Conservation (phyloP, 345 rosid species). For the Populus pruinosa region DNA sequence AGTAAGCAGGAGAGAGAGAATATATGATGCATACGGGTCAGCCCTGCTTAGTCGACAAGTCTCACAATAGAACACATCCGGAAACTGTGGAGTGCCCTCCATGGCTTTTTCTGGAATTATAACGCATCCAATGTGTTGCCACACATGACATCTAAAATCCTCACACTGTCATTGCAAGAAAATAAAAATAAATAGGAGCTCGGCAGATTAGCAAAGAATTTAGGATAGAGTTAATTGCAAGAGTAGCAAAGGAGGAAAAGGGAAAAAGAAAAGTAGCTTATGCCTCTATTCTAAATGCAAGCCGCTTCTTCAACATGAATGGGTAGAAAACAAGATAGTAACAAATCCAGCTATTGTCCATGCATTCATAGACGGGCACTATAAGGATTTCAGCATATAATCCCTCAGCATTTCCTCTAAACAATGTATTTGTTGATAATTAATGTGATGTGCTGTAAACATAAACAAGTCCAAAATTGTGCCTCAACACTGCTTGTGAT, state of each 20-base stretch:
- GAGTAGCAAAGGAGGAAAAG: not conserved
- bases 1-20: not conserved
- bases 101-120: slow-evolving; percentile 65
- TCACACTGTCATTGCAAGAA: slow-evolving; percentile 58
- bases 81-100: slow-evolving; percentile 60
- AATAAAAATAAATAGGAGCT: slow-evolving; percentile 1
- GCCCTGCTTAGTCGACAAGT: slow-evolving; percentile 85
- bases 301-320: not conserved
- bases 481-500: not conserved
- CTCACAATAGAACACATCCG: slow-evolving; percentile 81
- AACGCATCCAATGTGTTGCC: slow-evolving; percentile 88
- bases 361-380: not conserved
- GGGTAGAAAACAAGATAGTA: not conserved
- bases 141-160: slow-evolving; percentile 64
- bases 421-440: not conserved
- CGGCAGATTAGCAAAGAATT: slow-evolving; percentile 7
- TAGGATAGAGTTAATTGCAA: not conserved
- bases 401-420: not conserved
- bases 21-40: slow-evolving; percentile 75
- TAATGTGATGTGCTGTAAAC: not conserved
- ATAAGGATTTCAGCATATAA: not conserved
- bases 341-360: not conserved
- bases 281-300: not conserved
- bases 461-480: not conserved
- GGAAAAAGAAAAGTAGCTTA: not conserved